Evolutionary conservation across 2,329 filamentous ascomycete genomes (phyloP), one percentile per base, ranked within the genome.

Genomic region (Thermoascus crustaceus): DNA sequence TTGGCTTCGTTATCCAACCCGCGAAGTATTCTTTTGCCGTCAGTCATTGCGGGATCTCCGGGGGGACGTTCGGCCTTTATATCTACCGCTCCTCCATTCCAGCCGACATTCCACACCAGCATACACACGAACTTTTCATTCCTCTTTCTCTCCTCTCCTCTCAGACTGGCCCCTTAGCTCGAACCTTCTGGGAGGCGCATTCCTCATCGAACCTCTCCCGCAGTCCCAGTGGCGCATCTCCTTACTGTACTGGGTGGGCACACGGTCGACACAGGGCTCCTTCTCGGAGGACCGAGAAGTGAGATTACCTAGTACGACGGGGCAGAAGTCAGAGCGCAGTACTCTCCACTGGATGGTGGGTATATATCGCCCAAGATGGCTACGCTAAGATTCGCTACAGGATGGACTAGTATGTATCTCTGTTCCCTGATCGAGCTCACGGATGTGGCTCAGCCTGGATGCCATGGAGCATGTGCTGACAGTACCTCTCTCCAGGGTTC

Each of bases 401-500:
- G 54, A 49, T 55, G 58, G 50, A 49, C 47, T 46, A 56, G 58
- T 61, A 57, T 32, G 58, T 55, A 18, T 35, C 21, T 3, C 11
- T 8, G n/a, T 5, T 22, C 16, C 16, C 2, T 7, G 7, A 18
- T 18, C 1, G 23, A n/a, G 7, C 37, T 39, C 14, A 39, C 33
- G 1, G 7, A 3, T 10, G 26, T 5, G 3, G n/a, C 18, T 13
- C 8, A 16, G 26, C 5, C 26, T 29, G 18, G 9, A n/a, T 29
- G 4, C 7, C 7, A 16, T 1, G 7, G n/a, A 17, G 14, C 24
- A 26, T 24, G 21, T 19, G 21, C 32, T 38, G 8, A 19, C 5
- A n/a, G 19, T 30, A 14, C 34, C n/a, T 14, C 24, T 19, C 22
- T 5, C 9, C 30, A 75, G 71, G 73, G 52, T 64, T 78, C 52